A percentile compares a stretch with the other conserved stretches of the same genome.
Evolutionary conservation across 2,329 filamentous ascomycete genomes (phyloP).

Genomic region (Fusarium sp.): DNA sequence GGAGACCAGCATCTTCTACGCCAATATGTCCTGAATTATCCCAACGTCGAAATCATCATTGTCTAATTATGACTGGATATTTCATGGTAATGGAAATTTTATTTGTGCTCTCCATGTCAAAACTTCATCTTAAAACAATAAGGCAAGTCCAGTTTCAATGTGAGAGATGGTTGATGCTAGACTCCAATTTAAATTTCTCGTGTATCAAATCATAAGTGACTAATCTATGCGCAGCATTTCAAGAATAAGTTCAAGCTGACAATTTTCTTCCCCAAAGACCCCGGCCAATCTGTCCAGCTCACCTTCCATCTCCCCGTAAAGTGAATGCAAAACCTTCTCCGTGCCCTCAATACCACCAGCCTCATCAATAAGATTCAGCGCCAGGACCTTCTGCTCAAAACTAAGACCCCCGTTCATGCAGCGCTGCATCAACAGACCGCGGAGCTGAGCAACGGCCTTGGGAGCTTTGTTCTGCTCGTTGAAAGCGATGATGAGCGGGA

Average conservation of each 20-base stretch:
- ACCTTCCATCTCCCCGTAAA: background rate
- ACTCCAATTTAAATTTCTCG: too few relatives aligned
- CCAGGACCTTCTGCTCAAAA: background rate
- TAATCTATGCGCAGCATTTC: background rate
- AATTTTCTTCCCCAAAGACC: background rate
- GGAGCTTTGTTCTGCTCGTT: background rate
- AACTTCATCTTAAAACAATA: fast-evolving
- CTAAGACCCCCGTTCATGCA: background rate
- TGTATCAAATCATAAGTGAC: background rate
- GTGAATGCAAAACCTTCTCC: background rate
- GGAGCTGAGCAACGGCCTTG: background rate
- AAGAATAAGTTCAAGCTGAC: background rate
- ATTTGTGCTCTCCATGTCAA: too few relatives aligned
- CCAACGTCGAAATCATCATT: too few relatives aligned
- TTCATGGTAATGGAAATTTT: too few relatives aligned
- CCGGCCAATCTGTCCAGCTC: background rate
- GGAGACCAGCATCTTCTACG: too few relatives aligned
- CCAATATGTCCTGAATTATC: too few relatives aligned
- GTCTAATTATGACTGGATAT: too few relatives aligned
- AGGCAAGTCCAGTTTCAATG: too few relatives aligned
- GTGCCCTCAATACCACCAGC: background rate
- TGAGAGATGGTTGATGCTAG: fast-evolving
- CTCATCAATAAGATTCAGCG: background rate
- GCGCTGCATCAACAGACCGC: background rate
- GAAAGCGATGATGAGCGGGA: background rate